These are phyloP conservation scores for Vitis hybrid DNA, from an alignment of 177 flowering plant genomes.

Conservation along the genomic window DNA sequence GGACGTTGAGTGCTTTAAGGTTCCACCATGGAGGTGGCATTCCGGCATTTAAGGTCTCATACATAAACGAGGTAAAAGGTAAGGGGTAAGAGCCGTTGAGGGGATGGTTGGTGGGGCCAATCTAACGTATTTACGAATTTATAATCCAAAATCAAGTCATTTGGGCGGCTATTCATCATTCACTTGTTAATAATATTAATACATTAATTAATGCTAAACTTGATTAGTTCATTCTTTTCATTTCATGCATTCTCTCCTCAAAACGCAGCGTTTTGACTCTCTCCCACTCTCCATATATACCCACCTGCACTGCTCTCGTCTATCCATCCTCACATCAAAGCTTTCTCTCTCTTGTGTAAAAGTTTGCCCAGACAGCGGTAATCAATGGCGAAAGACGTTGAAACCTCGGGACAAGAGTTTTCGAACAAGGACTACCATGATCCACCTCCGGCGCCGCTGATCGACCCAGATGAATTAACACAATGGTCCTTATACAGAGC, in stretches of 20 bases:
- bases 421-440: constrained; percentile 63
- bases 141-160: constrained; percentile 7
- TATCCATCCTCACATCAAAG: neutral
- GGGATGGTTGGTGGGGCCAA: constrained; percentile 14
- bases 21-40: no score
- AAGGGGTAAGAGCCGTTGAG: constrained; percentile 10
- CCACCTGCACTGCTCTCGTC: neutral
- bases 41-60: no score
- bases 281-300: constrained; percentile 9
- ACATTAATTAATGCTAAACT: neutral
- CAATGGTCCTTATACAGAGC: constrained; percentile 71
- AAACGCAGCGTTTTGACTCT: neutral
- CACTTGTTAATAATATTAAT: neutral
- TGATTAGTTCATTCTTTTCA: neutral
- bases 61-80: neutral
- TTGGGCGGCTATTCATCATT: constrained; percentile 14
- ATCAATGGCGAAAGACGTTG: constrained; percentile 50
- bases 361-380: no score
- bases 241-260: neutral
- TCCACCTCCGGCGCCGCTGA: constrained; percentile 67
- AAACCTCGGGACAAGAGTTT: constrained; percentile 33
- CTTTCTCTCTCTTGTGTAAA: neutral
- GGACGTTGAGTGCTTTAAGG: no score
- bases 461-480: constrained; percentile 44
- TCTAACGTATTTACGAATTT: constrained; percentile 1